Conservation (phyloP, 169 alveolate species). For the Theileria orientalis region DNA sequence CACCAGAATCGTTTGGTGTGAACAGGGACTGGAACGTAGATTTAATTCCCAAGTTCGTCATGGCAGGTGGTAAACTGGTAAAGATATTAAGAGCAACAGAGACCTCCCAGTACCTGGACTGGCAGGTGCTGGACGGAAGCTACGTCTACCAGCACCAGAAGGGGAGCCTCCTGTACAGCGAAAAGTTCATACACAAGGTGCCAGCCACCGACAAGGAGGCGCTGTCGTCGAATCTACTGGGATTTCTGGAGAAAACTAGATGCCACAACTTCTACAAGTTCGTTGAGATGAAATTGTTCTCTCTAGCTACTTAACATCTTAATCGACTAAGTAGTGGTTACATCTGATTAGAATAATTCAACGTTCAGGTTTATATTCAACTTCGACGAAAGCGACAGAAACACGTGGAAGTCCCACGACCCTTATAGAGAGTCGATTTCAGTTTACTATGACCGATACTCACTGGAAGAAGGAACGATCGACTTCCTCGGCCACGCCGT, state of each 20-base stretch:
- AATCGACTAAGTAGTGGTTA: too few species aligned
- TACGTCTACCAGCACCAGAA: slow-evolving; percentile 95
- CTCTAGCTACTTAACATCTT: too few species aligned
- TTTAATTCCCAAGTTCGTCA: slow-evolving; percentile 95
- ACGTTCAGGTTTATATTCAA: too few species aligned
- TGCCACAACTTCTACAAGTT: slow-evolving; percentile 93
- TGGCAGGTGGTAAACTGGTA: slow-evolving; percentile 97
- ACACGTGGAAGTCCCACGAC: slow-evolving; percentile 89
- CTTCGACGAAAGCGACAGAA: slow-evolving; percentile 83
- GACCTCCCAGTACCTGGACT: slow-evolving; percentile 89
- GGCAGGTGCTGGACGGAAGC: slow-evolving; percentile 97
- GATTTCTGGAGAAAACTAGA: slow-evolving; percentile 95
- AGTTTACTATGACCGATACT: slow-evolving; percentile 86
- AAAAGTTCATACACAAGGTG: slow-evolving; percentile 94
- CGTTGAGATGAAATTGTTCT: too few species aligned
- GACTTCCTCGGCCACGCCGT: slow-evolving; percentile 98
- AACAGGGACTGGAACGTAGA: slow-evolving; percentile 99
- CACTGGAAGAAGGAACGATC: slow-evolving; percentile 92
- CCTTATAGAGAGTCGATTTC: slow-evolving; percentile 82
- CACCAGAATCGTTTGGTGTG: slow-evolving; percentile 90
- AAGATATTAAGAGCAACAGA: slow-evolving; percentile 92
- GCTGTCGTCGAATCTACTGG: slow-evolving; percentile 92
- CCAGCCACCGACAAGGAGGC: slow-evolving; percentile 99
- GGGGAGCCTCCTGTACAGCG: slow-evolving; percentile 90
- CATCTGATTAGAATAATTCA: too few species aligned